phyloP scores from a whole-genome alignment of 1,139 yeast species.

The Magnusiomyces fungicola region DNA sequence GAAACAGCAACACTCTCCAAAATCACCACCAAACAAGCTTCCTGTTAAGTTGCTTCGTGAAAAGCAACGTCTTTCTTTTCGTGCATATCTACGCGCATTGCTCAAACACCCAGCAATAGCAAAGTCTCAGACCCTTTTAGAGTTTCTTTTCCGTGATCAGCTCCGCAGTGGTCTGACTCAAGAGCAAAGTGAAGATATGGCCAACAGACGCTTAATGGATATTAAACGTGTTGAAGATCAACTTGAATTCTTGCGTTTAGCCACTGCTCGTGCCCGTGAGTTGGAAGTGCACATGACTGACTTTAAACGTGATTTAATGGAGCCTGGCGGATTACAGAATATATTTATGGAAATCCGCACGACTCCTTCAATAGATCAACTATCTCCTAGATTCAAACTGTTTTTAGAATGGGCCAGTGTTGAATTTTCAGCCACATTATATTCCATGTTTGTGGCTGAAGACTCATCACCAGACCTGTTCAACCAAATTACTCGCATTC shows the following conservation, averaged over 20 bases:
- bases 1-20: not conserved
- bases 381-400: conserved; percentile 59
- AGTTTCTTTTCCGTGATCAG: conserved; percentile 43
- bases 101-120: conserved; percentile 49
- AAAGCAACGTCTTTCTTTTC: conserved; percentile 61
- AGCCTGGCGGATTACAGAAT: conserved; percentile 43
- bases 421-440: conserved; percentile 75
- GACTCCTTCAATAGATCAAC: conserved; percentile 46
- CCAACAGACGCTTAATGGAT: conserved; percentile 54
- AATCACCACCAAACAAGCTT: not conserved
- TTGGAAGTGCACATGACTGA: conserved; percentile 47
- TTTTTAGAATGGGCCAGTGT: conserved; percentile 77
- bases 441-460: conserved; percentile 68
- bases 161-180: conserved; percentile 31
- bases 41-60: conserved; percentile 44
- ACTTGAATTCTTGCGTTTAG: conserved; percentile 62
- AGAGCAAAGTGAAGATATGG: conserved; percentile 48
- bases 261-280: conserved; percentile 41
- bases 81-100: conserved; percentile 60
- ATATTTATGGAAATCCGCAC: conserved; percentile 59
- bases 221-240: conserved; percentile 55
- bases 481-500: conserved; percentile 60
- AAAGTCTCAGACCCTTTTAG: conserved; percentile 43
- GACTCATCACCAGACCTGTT: conserved; percentile 73
- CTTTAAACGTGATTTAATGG: conserved; percentile 45